Base-by-base conservation (phyloP, 306 rosid genomes). In the Cicer judaicum region DNA sequence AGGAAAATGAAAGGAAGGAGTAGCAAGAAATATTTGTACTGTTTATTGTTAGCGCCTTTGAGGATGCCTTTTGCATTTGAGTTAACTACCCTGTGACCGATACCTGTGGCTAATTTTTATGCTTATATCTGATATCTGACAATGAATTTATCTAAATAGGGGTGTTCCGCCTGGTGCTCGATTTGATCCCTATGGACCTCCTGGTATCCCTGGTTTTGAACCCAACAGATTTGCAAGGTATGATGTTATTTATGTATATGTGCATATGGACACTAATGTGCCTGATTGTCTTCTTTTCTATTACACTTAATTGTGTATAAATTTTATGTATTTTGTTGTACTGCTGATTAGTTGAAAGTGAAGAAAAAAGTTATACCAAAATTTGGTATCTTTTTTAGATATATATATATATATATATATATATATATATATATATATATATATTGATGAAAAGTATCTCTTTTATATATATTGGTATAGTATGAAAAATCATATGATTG, bases 161-260 rank as follows among this genome's bases (percentile, higher is more conserved):
- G 92, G 86, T 56, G 85, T 87, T 43, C 98, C 96, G 49, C 96
- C 94, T 0, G 95, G 96, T 79, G 91, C 91, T 82, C 91, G 95
- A 76, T 90, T 87, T 79, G 98, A 93, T 90, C 96, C 95, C 7
- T 81, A 71, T 72, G 98, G 96, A 34, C 98, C 96, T 43, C 92
- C 98, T 59, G 94, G 85, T 47, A 68, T 88, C 72, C 96, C 96
- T 73, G 96, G 94, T 46, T 93, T 90, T 82, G 98, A 89, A 78
- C 93, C 95, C 9, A 71, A 81, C 84, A 82, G 90, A 39, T 90
- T 89, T 84, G 64, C 83, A 34, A 89, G 95, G 96, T 92, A 83
- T 44, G 47, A 36, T 50, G 64, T 36, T 38, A 42, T 24, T 24
- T 72, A 21, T 56, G 21, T 29, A 0, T 4, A 3, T 29, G 36